Base-by-base conservation (phyloP, 2,329 filamentous ascomycete species). In the Ceratocystis cacaofunesta region DNA sequence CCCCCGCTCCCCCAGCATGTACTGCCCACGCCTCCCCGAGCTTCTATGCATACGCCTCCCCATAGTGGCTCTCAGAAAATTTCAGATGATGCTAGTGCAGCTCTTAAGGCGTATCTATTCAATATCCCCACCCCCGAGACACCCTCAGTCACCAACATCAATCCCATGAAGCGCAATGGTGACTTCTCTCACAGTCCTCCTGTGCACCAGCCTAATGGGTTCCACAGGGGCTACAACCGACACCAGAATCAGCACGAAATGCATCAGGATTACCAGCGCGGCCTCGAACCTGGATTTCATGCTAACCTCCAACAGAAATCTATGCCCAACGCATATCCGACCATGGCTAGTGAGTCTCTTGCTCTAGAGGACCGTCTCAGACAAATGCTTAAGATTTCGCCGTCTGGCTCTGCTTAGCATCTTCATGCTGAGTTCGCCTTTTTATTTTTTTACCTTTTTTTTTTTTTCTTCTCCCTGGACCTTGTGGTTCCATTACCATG, bases 91-190 rank as follows among this genome's bases (percentile, higher is more conserved):
- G 71, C 74, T 22, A 71, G 75, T 4, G 81, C 84, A 68, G 80
- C 80, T 61, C 71, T 85, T 28, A 85, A 85, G 71, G 79, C 77
- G 58, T 84, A 81, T 69, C 72, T 85, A 0, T 83, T 83, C 62
- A 76, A 77, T 48, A 25, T 67, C 30, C 63, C 63, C 6, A 63
- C 61, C 15, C 63, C 63, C 6, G 63, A 65, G 25, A 65, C 50
- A 25, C 63, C 55, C n/a, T 65, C 57, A 2, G 52, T 44, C 41
- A 19, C n/a, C 5, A 46, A 48, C 50, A 25, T 46, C 41, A 65
- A 48, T 36, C 44, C 65, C 19, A 62, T 62, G 60, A 62, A 62
- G 60, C 36, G 60, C n/a, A 48, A 44, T 19, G 36, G 60, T 41
- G 36, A 32, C 30, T 43, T 43, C 17, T 43, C 60, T 19, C 44